Conservation (phyloP, 495 filamentous ascomycete genomes). For the Parathielavia appendiculata region DNA sequence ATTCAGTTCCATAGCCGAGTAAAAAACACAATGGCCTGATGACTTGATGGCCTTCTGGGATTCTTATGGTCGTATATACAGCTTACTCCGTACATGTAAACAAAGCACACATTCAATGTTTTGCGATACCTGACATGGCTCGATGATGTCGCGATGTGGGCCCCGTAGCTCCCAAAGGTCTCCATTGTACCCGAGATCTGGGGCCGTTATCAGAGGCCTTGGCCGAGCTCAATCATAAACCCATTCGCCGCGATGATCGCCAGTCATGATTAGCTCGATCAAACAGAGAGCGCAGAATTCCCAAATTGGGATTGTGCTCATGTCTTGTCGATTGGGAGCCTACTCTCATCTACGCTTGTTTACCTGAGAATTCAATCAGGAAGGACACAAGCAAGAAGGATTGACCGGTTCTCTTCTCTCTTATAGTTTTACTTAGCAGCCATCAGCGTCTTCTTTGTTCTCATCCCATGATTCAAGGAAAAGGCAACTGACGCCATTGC, state of each 20-base stretch:
- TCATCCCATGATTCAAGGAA: neutral
- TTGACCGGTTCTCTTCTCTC: neutral
- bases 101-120: too few relatives aligned
- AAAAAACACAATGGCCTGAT: neutral
- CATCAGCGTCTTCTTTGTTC: neutral
- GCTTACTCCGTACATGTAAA: neutral
- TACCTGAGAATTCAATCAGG: too few relatives aligned
- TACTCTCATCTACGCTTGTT: too few relatives aligned
- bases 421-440: neutral
- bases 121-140: too few relatives aligned
- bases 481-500: conserved; percentile 20
- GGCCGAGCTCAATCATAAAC: neutral
- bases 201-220: neutral
- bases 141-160: too few relatives aligned
- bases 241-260: neutral
- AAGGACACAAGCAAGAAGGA: too few relatives aligned
- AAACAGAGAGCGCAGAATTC: neutral
- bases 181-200: neutral
- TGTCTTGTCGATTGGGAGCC: too few relatives aligned
- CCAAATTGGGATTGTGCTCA: too few relatives aligned
- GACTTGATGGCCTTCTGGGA: neutral
- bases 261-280: conserved; percentile 8
- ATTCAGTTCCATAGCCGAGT: neutral
- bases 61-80: neutral
- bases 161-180: too few relatives aligned